Evolutionary conservation across 176 grass and related monocot species (phyloP).

Genomic region (Lolium perenne): DNA sequence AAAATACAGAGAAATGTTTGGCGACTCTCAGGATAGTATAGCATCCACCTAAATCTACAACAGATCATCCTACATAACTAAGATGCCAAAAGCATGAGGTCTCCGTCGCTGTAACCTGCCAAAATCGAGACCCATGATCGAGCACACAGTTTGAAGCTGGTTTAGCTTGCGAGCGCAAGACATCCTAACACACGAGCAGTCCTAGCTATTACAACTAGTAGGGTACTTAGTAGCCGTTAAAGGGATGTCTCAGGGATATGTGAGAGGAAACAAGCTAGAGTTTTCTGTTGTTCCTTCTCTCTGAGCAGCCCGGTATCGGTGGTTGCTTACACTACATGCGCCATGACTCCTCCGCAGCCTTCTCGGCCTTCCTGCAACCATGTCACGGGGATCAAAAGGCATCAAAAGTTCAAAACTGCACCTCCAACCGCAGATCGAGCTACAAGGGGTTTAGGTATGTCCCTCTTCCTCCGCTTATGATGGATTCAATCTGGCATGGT

Average conservation of each 20-base stretch:
- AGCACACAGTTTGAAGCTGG: background rate
- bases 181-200: background rate
- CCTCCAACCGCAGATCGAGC: background rate
- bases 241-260: background rate
- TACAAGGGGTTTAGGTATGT: background rate
- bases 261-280: background rate
- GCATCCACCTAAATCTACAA: background rate
- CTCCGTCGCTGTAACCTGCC: background rate
- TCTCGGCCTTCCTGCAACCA: background rate
- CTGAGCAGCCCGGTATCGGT: background rate
- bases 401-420: background rate
- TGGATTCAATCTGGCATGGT: background rate
- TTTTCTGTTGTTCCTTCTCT: background rate
- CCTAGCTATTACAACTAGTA: background rate
- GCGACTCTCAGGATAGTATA: background rate
- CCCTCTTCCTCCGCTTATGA: background rate
- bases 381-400: background rate
- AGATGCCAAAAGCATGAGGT: background rate
- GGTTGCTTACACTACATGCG: background rate
- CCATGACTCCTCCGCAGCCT: background rate
- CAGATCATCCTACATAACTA: background rate
- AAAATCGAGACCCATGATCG: background rate
- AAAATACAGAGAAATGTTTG: conserved; percentile 1
- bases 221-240: no score
- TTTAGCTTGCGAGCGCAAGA: background rate